Evolutionary conservation across 176 grass and related monocot genomes (phyloP), one percentile per base, ranked within the genome.

Genomic region (Eragrostis nindensis): DNA sequence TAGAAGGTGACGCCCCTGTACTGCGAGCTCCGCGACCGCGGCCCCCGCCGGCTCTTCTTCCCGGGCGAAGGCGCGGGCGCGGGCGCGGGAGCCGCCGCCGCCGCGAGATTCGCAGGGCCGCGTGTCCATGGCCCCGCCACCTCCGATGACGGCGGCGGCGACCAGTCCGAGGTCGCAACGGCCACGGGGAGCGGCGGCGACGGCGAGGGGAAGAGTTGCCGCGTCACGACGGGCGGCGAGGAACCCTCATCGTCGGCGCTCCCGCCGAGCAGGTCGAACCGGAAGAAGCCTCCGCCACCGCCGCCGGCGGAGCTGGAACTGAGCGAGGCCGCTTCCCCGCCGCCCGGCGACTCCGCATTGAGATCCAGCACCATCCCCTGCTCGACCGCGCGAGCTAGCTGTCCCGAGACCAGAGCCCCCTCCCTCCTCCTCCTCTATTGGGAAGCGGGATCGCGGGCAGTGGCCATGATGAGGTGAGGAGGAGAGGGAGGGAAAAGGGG

Each of bases 1-100:
- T 97, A 97, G 91, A 94, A 97, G 59, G 94, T 97, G 67, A 97
- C 91, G 44, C 94, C 94, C 59, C 94, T 86, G 79, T 97, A 97
- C 67, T 97, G 94, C 44, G 94, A 97, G 80, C 89, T 97, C 14
- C 94, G 83, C 6, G 91, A 97, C 86, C 94, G 84, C 25, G 94
- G 94, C 5, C 94, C 94, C 3, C 94, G 84, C 38, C 94, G 78
- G 88, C 91, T 94, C 87, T 94, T 97, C 89, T 90, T 97, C 66
- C 77, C 83, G 80, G 79, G 80, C 55, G 76, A 41, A 53, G 76
- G 62, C 79, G 80, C 43, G n/a, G 76, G 17, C 6, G 9, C 57
- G 24, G 27, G 62, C 1, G 42, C 7, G 9, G 45, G 45, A 12
- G 45, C 45, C 2, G 71, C 63, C 49, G 50, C 16, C 48, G 22